phyloP scores from a whole-genome alignment of 257 asterid species.

The Misopates orontium region DNA sequence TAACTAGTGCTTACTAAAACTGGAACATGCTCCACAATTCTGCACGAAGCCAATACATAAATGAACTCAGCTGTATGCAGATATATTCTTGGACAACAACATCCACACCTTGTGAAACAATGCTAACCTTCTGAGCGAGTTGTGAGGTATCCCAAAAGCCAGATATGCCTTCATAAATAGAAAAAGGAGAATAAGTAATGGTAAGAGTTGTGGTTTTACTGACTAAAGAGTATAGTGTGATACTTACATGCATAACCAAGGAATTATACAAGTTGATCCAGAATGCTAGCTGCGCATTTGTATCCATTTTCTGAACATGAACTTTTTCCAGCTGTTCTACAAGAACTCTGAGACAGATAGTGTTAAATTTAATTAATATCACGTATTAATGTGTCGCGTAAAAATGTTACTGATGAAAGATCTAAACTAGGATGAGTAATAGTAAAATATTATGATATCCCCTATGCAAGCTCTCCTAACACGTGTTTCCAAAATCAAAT shows the following conservation, averaged over 20 bases:
- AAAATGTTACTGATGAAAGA: neutral
- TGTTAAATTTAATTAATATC: no score
- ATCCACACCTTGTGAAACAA: conserved; percentile 67
- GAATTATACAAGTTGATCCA: conserved; percentile 73
- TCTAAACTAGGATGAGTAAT: no score
- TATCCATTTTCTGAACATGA: conserved; percentile 45
- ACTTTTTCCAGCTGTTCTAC: conserved; percentile 63
- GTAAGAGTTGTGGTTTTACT: conserved; percentile 1
- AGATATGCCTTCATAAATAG: conserved; percentile 47
- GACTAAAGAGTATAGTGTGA: neutral
- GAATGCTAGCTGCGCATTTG: conserved; percentile 49
- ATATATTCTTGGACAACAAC: conserved; percentile 12
- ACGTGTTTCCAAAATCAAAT: neutral
- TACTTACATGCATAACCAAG: conserved; percentile 61
- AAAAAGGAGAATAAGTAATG: conserved; percentile 20
- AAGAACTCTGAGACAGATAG: conserved; percentile 38
- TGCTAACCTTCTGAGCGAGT: conserved; percentile 67
- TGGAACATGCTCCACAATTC: neutral
- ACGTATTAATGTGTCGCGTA: neutral
- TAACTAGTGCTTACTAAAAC: neutral
- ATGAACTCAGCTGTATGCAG: neutral
- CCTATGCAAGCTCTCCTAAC: no score
- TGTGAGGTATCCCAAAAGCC: conserved; percentile 64
- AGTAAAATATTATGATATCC: no score
- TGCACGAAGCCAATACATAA: neutral